Conservation (phyloP, 2,329 filamentous ascomycete genomes). For the Coleophoma crateriformis region DNA sequence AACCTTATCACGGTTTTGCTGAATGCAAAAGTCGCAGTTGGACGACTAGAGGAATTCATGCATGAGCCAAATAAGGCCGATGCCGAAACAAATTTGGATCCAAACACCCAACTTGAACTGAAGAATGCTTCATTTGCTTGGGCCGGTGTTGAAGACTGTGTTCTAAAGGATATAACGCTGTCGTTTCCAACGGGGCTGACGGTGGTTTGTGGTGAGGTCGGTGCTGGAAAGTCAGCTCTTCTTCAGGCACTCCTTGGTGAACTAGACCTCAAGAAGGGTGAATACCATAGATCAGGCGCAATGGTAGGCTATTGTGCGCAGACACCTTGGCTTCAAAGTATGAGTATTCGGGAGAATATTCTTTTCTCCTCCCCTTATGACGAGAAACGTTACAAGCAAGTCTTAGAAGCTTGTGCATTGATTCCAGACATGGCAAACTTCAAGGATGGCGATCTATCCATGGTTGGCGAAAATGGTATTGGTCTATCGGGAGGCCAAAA, state of each 20-base stretch:
- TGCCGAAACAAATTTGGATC: constrained; percentile 25
- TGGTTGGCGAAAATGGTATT: constrained; percentile 56
- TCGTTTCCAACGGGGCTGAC: constrained; percentile 51
- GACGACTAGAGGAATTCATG: constrained; percentile 83
- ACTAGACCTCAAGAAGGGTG: constrained; percentile 17
- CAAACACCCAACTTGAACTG: constrained; percentile 38
- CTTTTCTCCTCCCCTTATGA: constrained; percentile 63
- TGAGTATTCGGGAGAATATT: constrained; percentile 66
- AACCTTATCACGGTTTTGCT: constrained; percentile 69
- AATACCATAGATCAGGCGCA: constrained; percentile 44
- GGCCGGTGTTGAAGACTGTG: constrained; percentile 58
- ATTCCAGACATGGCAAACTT: constrained; percentile 56
- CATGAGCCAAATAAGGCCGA: constrained; percentile 70
- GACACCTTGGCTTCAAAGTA: constrained; percentile 63
- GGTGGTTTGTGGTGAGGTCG: constrained; percentile 58
- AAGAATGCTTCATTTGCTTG: constrained; percentile 69
- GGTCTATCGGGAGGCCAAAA: constrained; percentile 57
- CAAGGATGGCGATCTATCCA: constrained; percentile 57
- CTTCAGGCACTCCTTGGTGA: constrained; percentile 26
- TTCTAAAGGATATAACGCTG: constrained; percentile 48
- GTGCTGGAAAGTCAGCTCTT: constrained; percentile 52
- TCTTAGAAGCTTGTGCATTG: constrained; percentile 60
- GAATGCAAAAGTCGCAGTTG: constrained; percentile 78
- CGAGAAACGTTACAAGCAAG: constrained; percentile 59
- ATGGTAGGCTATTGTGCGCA: constrained; percentile 60